Evolutionary conservation across 2,329 filamentous ascomycete genomes (phyloP), one percentile per base, ranked within the genome.

Genomic region (Arthrobotrys sphaeroides): DNA sequence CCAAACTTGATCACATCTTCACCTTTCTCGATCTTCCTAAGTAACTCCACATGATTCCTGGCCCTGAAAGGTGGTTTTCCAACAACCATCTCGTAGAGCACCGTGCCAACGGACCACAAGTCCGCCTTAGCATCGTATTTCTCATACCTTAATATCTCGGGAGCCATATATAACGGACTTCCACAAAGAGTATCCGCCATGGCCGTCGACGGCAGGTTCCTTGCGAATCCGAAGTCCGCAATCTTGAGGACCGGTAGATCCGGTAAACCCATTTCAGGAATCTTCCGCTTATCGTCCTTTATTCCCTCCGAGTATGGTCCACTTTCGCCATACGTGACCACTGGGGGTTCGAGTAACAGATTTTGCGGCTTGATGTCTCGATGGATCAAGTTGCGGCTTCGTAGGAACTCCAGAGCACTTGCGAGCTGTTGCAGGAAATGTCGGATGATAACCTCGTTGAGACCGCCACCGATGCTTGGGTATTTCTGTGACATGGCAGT

Each of bases 281-380:
- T 91, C 60, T 78, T 77, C 67, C 95, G 90, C 73, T 90, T 87
- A 33, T 86, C 85, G 73, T 88, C 86, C 65, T 88, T 87, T 72
- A 85, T 84, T 53, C 87, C 85, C 68, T 87, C 86, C 68, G 90
- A 85, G 81, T 91, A 95, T 59, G 89, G 89, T 5, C 89, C 85
- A 12, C 40, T 59, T 59, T 77, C 68, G 51, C 67, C 67, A 40
- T 73, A 31, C 88, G 88, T 0, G 94, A 91, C 73, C 53, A 76
- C 64, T 51, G 79, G 78, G 1, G 95, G 95, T 49, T 96, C 90
- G 16, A 99, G 87, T 0, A 99, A 86, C 3, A 99, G 87, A 80
- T 99, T 99, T 82, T 99, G 95, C 3, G 95, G 95, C 82, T 99
- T 99, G 80, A 99, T 91, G 82, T 99, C 95, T 79, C 95, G 92